Conservation (phyloP, 2,329 filamentous ascomycete species). For the Epichloe glyceriae region DNA sequence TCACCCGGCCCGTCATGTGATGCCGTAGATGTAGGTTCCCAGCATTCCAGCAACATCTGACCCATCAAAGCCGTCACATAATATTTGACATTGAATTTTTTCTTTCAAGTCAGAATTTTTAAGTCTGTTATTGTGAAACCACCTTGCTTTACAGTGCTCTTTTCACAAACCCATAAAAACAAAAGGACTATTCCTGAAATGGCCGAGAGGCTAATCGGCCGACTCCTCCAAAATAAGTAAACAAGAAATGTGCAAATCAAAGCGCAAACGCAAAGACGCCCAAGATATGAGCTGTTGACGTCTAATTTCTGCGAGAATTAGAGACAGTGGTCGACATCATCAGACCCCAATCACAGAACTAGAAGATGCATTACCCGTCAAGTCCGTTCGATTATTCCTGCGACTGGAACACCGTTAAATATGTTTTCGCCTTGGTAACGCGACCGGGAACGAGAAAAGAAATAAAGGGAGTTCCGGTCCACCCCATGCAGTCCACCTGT, state of each 20-base stretch:
- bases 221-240: neutral
- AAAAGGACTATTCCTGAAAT: conserved; percentile 1
- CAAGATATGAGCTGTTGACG: neutral
- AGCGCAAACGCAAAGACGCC: conserved; percentile 1
- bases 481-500: neutral
- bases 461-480: neutral
- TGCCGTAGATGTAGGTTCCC: conserved; percentile 6
- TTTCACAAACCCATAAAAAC: neutral
- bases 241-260: neutral
- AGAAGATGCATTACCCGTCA: neutral
- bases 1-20: conserved; percentile 21
- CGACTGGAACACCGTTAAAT: neutral
- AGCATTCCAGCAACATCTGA: neutral
- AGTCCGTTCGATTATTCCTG: neutral
- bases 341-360: neutral
- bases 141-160: conserved; percentile 1
- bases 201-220: neutral
- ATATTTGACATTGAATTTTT: neutral
- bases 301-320: neutral
- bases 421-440: neutral
- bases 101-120: conserved; percentile 7
- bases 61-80: neutral
- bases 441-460: neutral
- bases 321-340: neutral
- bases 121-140: neutral